phyloP scores from a whole-genome alignment of 192 early-diverging fungal genomes.

The Rhizophagus sp. region DNA sequence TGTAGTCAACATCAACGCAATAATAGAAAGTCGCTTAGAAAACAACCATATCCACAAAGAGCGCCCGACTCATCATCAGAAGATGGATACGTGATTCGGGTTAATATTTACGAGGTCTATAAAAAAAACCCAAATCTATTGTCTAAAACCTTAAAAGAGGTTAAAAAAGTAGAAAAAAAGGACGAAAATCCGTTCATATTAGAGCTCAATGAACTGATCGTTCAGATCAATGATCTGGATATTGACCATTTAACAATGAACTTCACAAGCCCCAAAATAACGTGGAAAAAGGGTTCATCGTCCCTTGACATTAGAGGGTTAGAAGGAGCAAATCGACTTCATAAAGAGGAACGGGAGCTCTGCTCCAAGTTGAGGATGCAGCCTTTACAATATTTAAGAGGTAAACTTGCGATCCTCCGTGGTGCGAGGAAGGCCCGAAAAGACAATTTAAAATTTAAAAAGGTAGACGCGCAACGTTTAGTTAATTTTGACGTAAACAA shows the following conservation, averaged over 20 bases:
- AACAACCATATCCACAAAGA: not conserved
- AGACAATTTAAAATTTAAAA: constrained; percentile 60
- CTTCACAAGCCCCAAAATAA: not conserved
- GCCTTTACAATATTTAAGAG: not conserved
- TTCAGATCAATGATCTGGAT: not conserved
- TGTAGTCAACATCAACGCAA: not conserved
- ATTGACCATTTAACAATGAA: not conserved
- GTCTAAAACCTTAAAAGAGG: not conserved
- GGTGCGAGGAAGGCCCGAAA: not conserved
- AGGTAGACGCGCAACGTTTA: constrained; percentile 88
- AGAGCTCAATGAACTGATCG: not conserved
- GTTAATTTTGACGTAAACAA: constrained; percentile 96
- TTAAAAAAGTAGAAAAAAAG: not conserved
- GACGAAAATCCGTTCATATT: not conserved
- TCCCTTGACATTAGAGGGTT: not conserved
- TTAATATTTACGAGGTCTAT: not conserved
- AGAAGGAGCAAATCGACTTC: not conserved
- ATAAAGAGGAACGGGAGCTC: not conserved
- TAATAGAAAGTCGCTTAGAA: not conserved
- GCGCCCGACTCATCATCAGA: not conserved
- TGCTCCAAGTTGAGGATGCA: not conserved
- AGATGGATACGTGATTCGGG: not conserved
- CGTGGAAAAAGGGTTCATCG: not conserved
- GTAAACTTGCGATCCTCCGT: not conserved
- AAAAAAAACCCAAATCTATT: not conserved